Conservation (phyloP, 805 yeast genomes). For the Candida gorgasii region DNA sequence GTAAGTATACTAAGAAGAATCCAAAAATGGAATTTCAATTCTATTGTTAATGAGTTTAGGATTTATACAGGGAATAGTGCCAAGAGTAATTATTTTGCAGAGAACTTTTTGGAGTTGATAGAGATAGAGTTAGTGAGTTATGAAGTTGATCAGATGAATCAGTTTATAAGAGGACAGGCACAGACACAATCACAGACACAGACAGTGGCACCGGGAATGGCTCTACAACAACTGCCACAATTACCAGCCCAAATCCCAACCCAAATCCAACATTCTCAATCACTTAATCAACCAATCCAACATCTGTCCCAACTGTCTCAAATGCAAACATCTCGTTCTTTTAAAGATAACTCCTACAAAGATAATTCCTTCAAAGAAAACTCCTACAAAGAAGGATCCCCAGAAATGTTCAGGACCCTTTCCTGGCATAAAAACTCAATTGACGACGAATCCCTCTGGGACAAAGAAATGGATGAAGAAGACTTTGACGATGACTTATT, state of each 20-base stretch:
- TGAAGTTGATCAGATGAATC: conserved; percentile 34
- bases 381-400: conserved; percentile 7
- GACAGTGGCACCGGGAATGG: background rate
- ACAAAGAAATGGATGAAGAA: conserved; percentile 34
- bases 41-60: conserved; percentile 83
- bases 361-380: no score
- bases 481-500: conserved; percentile 46
- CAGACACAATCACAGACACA: background rate
- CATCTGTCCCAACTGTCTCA: no score
- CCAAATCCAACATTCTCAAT: background rate
- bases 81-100: conserved; percentile 72
- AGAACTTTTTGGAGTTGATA: conserved; percentile 76
- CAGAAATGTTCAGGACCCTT: conserved; percentile 12
- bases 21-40: conserved; percentile 86
- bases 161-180: conserved; percentile 16
- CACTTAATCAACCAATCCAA: background rate
- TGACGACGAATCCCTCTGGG: conserved; percentile 23
- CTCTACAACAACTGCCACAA: no score
- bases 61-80: conserved; percentile 52
- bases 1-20: conserved; percentile 80
- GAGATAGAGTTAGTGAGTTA: conserved; percentile 51
- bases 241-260: background rate
- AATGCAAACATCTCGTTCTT: background rate
- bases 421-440: conserved; percentile 14
- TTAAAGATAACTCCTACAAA: no score